These are phyloP conservation scores for Parasarocladium wereldwijsianum DNA, from an alignment of 2,329 filamentous ascomycete genomes.

Conservation along the genomic window DNA sequence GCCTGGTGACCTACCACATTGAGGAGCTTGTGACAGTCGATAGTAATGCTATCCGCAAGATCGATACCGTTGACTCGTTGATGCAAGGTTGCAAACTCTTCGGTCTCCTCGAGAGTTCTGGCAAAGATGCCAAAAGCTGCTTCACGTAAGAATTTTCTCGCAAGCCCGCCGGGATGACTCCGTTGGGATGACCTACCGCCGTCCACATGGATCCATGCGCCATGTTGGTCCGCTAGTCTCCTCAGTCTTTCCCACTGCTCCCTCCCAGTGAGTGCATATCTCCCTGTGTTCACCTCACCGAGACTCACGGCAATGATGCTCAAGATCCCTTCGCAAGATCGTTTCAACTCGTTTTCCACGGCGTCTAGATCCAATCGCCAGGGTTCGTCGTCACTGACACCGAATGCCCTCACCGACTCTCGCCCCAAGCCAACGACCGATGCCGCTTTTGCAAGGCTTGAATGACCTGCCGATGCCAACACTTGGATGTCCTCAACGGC, in stretches of 20 bases:
- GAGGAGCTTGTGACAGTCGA: slow-evolving; percentile 81
- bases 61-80: slow-evolving; percentile 49
- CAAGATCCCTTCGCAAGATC: slow-evolving; percentile 37
- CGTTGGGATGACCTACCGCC: slow-evolving; percentile 34
- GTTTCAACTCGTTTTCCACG: slow-evolving; percentile 44
- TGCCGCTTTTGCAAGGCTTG: slow-evolving; percentile 71
- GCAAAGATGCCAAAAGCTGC: slow-evolving; percentile 74
- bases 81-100: slow-evolving; percentile 40
- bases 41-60: slow-evolving; percentile 73
- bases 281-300: slow-evolving; percentile 81
- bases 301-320: slow-evolving; percentile 70
- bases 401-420: slow-evolving; percentile 47
- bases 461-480: slow-evolving; percentile 70
- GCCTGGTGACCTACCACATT: slow-evolving; percentile 62
- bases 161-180: no score
- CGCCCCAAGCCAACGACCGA: slow-evolving; percentile 69
- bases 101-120: slow-evolving; percentile 41
- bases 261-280: slow-evolving; percentile 48
- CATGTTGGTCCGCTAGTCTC: slow-evolving; percentile 54
- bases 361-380: slow-evolving; percentile 56
- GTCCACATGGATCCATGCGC: slow-evolving; percentile 81
- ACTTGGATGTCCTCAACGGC: slow-evolving; percentile 58
- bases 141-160: not conserved
- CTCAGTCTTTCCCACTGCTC: slow-evolving; percentile 51
- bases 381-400: slow-evolving; percentile 33